Conservation (phyloP, 352 stramenopile species). For the Pythium diclinum region DNA sequence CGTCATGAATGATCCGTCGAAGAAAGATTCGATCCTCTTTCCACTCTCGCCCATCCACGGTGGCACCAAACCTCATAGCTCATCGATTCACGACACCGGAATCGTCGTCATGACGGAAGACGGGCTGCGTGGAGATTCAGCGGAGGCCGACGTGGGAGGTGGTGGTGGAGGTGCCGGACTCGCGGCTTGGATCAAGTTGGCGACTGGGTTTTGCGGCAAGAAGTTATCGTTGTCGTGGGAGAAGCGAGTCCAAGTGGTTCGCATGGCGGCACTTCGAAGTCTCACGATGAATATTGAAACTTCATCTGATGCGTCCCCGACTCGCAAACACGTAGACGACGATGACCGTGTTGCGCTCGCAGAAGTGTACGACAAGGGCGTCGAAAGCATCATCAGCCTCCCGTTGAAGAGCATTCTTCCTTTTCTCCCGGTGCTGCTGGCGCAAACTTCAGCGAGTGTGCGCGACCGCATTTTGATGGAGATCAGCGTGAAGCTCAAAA, state of each 20-base stretch:
- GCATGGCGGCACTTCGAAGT: constrained; percentile 61
- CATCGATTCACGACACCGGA: constrained; percentile 43
- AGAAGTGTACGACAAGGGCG: constrained; percentile 25
- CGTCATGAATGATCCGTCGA: constrained; percentile 82
- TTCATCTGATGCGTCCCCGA: not conserved
- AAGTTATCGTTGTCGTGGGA: constrained; percentile 72
- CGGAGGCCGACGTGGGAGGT: constrained; percentile 12
- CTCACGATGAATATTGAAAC: constrained; percentile 26
- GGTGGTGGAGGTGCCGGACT: constrained; percentile 32
- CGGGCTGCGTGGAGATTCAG: constrained; percentile 30
- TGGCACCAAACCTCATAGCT: constrained; percentile 19
- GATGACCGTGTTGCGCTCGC: not conserved
- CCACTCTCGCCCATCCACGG: constrained; percentile 44
- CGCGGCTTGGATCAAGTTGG: constrained; percentile 67
- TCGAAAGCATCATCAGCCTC: constrained; percentile 46
- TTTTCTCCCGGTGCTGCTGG: constrained; percentile 66
- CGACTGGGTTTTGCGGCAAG: constrained; percentile 57
- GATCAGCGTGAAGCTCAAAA: constrained; percentile 87
- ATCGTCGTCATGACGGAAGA: constrained; percentile 44
- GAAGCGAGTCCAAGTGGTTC: constrained; percentile 63
- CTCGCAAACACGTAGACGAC: not conserved
- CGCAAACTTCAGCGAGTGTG: constrained; percentile 43
- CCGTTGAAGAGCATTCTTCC: constrained; percentile 66
- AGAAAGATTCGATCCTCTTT: constrained; percentile 70
- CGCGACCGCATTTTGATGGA: constrained; percentile 85